Evolutionary conservation across 2,329 filamentous ascomycete genomes (phyloP).

Genomic region (Colletotrichum limetticola): DNA sequence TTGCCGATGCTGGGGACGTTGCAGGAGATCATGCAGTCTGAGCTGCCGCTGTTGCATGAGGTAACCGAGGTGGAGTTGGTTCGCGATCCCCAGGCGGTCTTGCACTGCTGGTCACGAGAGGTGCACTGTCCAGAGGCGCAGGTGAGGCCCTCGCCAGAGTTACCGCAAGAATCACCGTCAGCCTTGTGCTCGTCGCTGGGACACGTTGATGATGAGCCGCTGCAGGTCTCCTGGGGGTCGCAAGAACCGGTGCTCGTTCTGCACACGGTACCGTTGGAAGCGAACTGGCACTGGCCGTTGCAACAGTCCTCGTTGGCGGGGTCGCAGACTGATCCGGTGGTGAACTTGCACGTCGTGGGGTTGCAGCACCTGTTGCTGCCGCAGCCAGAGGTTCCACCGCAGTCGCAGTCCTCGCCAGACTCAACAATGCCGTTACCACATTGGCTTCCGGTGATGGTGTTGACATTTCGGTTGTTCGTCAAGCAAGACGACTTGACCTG

Average conservation of each 20-base stretch:
- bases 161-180: conserved; percentile 79
- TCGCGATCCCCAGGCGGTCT: conserved; percentile 81
- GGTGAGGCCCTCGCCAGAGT: conserved; percentile 67
- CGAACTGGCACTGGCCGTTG: conserved; percentile 72
- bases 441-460: conserved; percentile 82
- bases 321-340: conserved; percentile 79
- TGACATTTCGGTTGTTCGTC: conserved; percentile 85
- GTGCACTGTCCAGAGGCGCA: conserved; percentile 97
- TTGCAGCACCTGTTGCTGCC: conserved; percentile 85
- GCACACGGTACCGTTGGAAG: conserved; percentile 77
- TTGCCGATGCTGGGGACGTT: conserved; percentile 73
- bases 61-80: conserved; percentile 80
- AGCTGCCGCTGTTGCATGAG: conserved; percentile 76
- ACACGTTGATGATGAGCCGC: conserved; percentile 77
- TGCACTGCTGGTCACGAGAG: conserved; percentile 89
- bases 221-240: conserved; percentile 87
- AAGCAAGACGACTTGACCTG: conserved; percentile 83
- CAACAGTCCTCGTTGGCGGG: conserved; percentile 86
- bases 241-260: conserved; percentile 82
- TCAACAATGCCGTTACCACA: conserved; percentile 97
- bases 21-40: conserved; percentile 78
- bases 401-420: conserved; percentile 93
- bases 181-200: conserved; percentile 76
- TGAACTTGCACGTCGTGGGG: conserved; percentile 87
- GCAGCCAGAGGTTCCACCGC: conserved; percentile 81